Conservation (phyloP, 73 alveolate genomes). For the Paramecium caudatum region DNA sequence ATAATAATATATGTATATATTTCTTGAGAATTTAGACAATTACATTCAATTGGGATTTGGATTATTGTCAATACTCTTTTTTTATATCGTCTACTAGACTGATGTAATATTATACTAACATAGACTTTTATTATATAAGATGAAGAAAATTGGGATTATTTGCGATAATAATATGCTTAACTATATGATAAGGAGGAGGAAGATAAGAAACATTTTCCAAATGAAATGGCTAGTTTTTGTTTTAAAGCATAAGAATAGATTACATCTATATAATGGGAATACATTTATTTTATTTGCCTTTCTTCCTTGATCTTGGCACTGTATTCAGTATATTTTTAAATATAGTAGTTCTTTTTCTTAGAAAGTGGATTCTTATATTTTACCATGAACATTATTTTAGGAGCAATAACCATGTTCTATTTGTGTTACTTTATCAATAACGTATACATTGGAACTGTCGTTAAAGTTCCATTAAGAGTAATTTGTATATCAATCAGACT, state of each 20-base stretch:
- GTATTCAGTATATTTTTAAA: not conserved
- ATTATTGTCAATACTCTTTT: not conserved
- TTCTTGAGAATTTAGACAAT: not conserved
- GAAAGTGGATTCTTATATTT: not conserved
- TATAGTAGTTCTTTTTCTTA: not conserved
- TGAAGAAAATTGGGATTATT: conserved; percentile 42
- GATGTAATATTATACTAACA: not conserved
- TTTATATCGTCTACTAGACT: not conserved
- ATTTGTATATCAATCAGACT: conserved; percentile 32
- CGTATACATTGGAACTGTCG: conserved; percentile 43
- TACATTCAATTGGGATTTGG: conserved; percentile 21
- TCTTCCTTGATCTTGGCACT: not conserved
- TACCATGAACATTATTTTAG: conserved; percentile 1
- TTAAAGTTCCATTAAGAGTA: conserved; percentile 64
- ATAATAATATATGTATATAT: not conserved
- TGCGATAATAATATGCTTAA: not conserved
- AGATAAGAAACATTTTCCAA: conserved; percentile 53
- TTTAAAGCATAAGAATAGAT: conserved; percentile 30
- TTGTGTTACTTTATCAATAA: conserved; percentile 57
- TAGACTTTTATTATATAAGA: conserved; percentile 22
- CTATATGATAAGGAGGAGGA: not conserved
- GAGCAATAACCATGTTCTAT: not conserved
- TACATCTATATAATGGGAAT: conserved; percentile 22
- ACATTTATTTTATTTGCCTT: conserved; percentile 24
- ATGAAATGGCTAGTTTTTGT: conserved; percentile 53